Base-by-base conservation (phyloP, 2,329 filamentous ascomycete species). In the Daldinia eschscholtzii region DNA sequence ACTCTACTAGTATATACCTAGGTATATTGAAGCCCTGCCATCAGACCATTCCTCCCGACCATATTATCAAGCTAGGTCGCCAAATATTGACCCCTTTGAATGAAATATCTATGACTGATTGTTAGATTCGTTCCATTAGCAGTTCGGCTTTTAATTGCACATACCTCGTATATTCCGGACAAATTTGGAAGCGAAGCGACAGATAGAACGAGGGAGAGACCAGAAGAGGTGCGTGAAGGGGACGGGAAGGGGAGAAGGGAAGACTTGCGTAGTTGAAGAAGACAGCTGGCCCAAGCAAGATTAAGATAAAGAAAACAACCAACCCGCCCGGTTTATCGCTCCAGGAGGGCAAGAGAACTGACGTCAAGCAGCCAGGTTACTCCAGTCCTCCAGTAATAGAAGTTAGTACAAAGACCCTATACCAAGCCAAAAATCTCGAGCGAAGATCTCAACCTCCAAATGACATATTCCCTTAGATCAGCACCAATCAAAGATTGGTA, bases 401-500 rank as follows among this genome's bases (percentile, higher is more conserved):
- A 33, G 26, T 18, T 18, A 52, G 26, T 18, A 52, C 46, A 30
- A 33, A 52, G 46, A 18, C 46, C 46, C 7, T 18, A 52, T 10
- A 12, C 46, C 46, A 33, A 18, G 2, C 26, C 15, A 26, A 33
- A 52, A 18, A 26, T 23, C 7, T 5, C 15, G 15, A 33, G 46
- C 15, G 26, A 18, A 52, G 46, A 30, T 52, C 28, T 33, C 46
- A 52, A 18, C 26, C 26, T 33, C 26, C 28, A 52, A 26, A 52
- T 28, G 7, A 13, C 46, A 52, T 33, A 52, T 52, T 18, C 28
- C 46, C 26, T 18, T 52, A 30, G 15, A 28, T 26, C 18, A 42
- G 18, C 23, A 30, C 53, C 53, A 57, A 37, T 41, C 37, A 0
- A 10, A 18, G 23, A 57, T 41, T 57, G 35, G 53, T 6, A 57